Evolutionary conservation across 495 filamentous ascomycete species (phyloP).

Genomic region (Cenococcum geophilum): DNA sequence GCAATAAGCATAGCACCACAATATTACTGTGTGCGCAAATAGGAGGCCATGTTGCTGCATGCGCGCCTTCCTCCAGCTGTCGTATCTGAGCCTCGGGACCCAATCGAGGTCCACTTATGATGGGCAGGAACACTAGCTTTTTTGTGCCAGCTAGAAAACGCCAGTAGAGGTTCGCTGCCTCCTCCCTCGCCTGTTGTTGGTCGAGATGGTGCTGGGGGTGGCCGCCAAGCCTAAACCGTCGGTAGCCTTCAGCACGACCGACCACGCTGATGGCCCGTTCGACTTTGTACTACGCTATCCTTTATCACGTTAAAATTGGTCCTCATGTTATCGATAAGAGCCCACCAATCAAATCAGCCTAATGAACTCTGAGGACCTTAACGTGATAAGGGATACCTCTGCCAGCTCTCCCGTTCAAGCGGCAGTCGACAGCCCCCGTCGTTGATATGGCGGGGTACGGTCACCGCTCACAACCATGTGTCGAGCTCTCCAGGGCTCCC

Average conservation of each 20-base stretch:
- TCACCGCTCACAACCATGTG: too few relatives aligned
- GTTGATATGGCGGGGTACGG: too few relatives aligned
- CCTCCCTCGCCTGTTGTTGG: background rate
- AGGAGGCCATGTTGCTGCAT: background rate
- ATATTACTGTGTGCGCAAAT: background rate
- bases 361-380: too few relatives aligned
- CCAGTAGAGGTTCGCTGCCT: background rate
- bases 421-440: too few relatives aligned
- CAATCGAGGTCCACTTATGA: background rate
- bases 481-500: too few relatives aligned
- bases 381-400: too few relatives aligned
- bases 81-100: background rate
- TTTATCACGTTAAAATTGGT: too few relatives aligned
- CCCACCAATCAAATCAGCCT: too few relatives aligned
- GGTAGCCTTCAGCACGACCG: background rate
- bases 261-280: background rate
- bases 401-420: background rate
- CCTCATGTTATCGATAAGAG: too few relatives aligned
- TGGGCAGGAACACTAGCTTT: background rate
- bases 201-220: background rate
- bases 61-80: background rate
- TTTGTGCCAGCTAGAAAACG: background rate
- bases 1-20: background rate
- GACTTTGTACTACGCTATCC: background rate
- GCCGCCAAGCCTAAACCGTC: background rate